Evolutionary conservation across 2,329 filamentous ascomycete genomes (phyloP).

Genomic region (Cladosporium austrohemisphaericum): DNA sequence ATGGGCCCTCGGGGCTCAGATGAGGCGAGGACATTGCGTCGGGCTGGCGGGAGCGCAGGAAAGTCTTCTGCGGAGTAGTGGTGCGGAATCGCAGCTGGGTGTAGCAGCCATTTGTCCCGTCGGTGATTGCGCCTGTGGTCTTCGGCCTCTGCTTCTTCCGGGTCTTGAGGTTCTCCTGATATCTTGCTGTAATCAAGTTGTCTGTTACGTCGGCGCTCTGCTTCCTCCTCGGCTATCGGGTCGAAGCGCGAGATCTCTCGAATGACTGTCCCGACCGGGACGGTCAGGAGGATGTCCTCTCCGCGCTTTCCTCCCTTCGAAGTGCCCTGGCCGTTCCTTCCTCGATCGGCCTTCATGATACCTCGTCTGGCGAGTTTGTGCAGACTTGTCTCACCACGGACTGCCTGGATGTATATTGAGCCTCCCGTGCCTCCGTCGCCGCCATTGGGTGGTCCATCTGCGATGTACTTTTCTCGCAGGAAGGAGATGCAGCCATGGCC

Average conservation of each 20-base stretch:
- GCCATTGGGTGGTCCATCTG: conserved; percentile 86
- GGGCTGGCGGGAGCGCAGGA: conserved; percentile 53
- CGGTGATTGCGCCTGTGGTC: conserved; percentile 26
- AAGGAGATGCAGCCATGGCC: conserved; percentile 95
- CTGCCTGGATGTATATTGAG: conserved; percentile 89
- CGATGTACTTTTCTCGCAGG: conserved; percentile 82
- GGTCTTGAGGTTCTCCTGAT: conserved; percentile 29
- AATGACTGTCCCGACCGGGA: conserved; percentile 89
- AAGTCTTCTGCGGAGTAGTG: conserved; percentile 59
- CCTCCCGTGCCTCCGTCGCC: conserved; percentile 91
- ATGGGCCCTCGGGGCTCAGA: conserved; percentile 72
- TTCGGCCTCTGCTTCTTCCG: conserved; percentile 17
- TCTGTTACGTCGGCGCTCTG: conserved; percentile 26
- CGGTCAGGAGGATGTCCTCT: conserved; percentile 80
- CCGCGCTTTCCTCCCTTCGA: conserved; percentile 72
- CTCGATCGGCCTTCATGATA: conserved; percentile 68
- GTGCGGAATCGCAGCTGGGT: conserved; percentile 75
- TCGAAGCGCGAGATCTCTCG: conserved; percentile 77
- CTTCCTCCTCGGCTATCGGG: conserved; percentile 66
- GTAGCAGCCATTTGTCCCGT: conserved; percentile 78
- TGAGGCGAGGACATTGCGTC: conserved; percentile 56
- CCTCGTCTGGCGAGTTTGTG: conserved; percentile 83
- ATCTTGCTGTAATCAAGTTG: background rate
- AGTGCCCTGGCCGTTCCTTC: conserved; percentile 75
- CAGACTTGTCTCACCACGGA: conserved; percentile 84